Base-by-base conservation (phyloP, 2,329 filamentous ascomycete genomes). In the Fusarium austroafricanum region DNA sequence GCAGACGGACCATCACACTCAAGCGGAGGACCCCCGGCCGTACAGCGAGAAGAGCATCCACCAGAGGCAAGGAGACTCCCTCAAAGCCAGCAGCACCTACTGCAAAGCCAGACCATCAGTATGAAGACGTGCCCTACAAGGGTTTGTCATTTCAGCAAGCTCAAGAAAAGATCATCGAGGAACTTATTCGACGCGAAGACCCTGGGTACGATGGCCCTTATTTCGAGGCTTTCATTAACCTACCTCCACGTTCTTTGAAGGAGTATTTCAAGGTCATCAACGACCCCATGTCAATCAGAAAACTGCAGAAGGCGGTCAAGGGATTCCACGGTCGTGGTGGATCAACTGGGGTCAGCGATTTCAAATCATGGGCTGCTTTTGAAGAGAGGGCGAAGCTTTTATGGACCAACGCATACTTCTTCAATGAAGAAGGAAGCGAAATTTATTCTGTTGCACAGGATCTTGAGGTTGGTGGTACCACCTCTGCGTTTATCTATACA, bases 351-450 rank as follows among this genome's bases (percentile, higher is more conserved):
- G 73, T 84, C 6, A 89, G 83, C 47, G 89, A 93, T 46, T 93
- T 94, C 79, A 94, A 93, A 77, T 91, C 83, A 50, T 97, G 94
- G 94, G 86, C 89, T 57, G 86, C 89, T 1, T 93, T 97, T 69
- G 93, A 93, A 76, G 89, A 94, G 54, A 92, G 92, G 73, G 85
- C 92, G 14, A 92, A 89, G 72, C 85, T 92, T 52, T 89, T 97
- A 42, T 97, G 94, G 94, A 86, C 86, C 47, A 97, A 97, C 78
- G 93, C 94, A 0, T 91, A 89, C 73, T 90, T 90, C 61, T 97
- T 95, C 82, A 97, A 97, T 71, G 93, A 97, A 77, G 94, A 97
- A 75, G 92, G 91, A 6, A 97, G 94, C 74, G 91, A 93, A 17
- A 94, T 97, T 51, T 93, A 90, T 67, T 83, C 87, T 21, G 83